These are phyloP conservation scores for Penicillium sp. DNA, from an alignment of 2,329 filamentous ascomycete genomes.

Conservation along the genomic window DNA sequence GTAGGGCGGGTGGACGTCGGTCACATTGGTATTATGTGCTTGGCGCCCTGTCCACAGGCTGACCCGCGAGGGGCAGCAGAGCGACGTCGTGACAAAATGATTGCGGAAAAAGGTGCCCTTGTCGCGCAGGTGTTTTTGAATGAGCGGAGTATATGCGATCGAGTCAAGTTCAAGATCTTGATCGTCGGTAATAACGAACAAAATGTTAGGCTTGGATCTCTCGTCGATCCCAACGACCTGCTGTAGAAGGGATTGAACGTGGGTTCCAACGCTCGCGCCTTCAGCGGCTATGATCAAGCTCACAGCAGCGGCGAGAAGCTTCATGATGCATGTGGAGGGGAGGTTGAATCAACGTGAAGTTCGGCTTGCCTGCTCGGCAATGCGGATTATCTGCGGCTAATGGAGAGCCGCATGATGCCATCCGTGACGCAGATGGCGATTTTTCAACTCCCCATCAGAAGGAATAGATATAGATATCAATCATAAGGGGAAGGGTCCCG, in stretches of 20 bases:
- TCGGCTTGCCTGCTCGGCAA: background rate
- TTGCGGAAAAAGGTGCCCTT: constrained; percentile 60
- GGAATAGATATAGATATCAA: no score
- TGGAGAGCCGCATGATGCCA: constrained; percentile 15
- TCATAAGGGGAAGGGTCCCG: background rate
- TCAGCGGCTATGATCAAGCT: constrained; percentile 19
- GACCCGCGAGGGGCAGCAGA: constrained; percentile 68
- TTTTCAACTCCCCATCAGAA: background rate
- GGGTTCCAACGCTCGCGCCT: constrained; percentile 1
- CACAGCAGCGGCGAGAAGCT: constrained; percentile 8
- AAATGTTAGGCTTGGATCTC: constrained; percentile 51
- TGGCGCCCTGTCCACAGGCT: constrained; percentile 64
- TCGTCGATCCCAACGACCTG: constrained; percentile 3
- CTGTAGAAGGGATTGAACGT: constrained; percentile 10
- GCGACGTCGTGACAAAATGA: constrained; percentile 65
- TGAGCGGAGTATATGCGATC: constrained; percentile 58
- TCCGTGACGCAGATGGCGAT: constrained; percentile 8
- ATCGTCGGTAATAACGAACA: constrained; percentile 68
- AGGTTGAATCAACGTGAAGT: background rate
- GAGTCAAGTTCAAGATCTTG: constrained; percentile 64
- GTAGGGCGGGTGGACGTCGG: constrained; percentile 55
- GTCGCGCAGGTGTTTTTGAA: constrained; percentile 56
- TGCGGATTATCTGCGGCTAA: background rate
- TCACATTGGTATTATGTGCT: constrained; percentile 71
- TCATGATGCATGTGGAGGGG: constrained; percentile 18